Conservation (phyloP, 257 asterid genomes). For the Salvia miltiorrhiza region DNA sequence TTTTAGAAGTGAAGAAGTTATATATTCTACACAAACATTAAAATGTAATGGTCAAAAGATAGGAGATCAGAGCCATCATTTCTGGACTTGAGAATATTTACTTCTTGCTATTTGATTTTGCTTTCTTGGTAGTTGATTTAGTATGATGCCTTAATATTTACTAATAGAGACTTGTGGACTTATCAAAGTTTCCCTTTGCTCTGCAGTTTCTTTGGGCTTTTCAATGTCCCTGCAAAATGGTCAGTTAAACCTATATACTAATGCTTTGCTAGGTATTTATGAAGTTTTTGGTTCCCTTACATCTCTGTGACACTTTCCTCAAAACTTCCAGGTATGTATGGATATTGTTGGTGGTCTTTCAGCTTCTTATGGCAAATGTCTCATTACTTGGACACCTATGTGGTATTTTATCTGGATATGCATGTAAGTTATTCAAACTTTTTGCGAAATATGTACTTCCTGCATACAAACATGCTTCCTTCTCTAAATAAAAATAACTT, state of each 20-base stretch:
- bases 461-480: background rate
- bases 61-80: background rate
- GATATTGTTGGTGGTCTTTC: constrained; percentile 82
- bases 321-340: constrained; percentile 60
- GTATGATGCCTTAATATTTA: background rate
- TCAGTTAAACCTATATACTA: constrained; percentile 29
- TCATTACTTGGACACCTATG: constrained; percentile 80
- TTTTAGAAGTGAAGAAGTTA: background rate
- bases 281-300: constrained; percentile 3
- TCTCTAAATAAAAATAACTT: constrained; percentile 1
- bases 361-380: constrained; percentile 81
- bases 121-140: constrained; percentile 8
- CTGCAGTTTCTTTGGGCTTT: constrained; percentile 92
- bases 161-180: constrained; percentile 19
- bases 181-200: constrained; percentile 21
- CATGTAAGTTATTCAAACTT: constrained; percentile 49
- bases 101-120: background rate
- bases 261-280: constrained; percentile 5
- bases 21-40: background rate
- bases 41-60: background rate
- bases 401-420: constrained; percentile 87
- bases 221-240: constrained; percentile 93
- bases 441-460: background rate
- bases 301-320: background rate
- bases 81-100: background rate